These are phyloP conservation scores for Ceratobasidium sp. DNA, from an alignment of 1,284 basidiomycete species.

Conservation along the genomic window DNA sequence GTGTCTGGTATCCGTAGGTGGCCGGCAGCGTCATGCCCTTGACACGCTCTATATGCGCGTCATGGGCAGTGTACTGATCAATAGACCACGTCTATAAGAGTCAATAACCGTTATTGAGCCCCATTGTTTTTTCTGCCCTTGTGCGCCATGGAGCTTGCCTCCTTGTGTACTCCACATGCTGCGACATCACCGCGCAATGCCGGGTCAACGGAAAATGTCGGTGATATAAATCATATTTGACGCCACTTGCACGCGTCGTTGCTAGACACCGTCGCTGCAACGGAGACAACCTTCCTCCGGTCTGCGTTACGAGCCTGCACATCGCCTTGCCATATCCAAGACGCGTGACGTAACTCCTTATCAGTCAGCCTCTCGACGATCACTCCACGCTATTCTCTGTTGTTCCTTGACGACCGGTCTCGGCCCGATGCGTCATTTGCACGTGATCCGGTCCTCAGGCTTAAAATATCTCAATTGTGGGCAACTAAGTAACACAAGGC, in stretches of 20 bases:
- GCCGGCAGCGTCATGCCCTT: slow-evolving; percentile 4
- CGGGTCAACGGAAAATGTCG: no score
- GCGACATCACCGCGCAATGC: background rate
- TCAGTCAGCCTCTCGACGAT: slow-evolving; percentile 33
- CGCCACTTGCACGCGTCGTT: slow-evolving; percentile 12
- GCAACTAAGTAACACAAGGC: background rate
- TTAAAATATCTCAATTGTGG: background rate
- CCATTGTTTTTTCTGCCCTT: background rate
- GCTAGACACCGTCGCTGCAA: background rate
- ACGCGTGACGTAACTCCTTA: slow-evolving; percentile 26
- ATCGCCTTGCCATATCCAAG: slow-evolving; percentile 34
- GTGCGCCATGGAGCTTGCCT: slow-evolving; percentile 18
- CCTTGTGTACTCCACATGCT: background rate
- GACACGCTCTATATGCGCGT: slow-evolving; percentile 17
- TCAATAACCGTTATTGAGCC: background rate
- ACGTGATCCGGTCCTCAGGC: background rate
- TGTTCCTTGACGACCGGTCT: slow-evolving; percentile 30
- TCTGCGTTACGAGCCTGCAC: background rate
- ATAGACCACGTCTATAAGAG: slow-evolving; percentile 33
- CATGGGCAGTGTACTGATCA: background rate
- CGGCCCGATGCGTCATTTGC: slow-evolving; percentile 9
- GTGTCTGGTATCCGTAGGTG: background rate
- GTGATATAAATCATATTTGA: background rate
- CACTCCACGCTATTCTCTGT: slow-evolving; percentile 18
- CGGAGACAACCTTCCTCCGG: background rate